Evolutionary conservation across 148 eudicot genomes (phyloP).

Genomic region (Cornus kousa): DNA sequence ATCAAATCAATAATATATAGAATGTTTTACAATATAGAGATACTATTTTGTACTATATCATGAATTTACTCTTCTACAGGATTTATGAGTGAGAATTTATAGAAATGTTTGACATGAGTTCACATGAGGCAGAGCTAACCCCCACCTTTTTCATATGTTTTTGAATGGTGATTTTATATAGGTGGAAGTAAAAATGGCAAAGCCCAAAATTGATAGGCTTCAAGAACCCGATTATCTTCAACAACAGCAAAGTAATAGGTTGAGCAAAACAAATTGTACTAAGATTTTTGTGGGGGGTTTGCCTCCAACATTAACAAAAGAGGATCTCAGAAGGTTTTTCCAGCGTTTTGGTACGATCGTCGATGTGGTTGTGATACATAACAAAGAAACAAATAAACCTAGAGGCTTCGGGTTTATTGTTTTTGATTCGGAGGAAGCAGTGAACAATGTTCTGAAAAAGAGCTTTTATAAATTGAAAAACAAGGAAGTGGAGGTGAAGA

Average conservation of each 20-base stretch:
- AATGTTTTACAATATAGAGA: too few relatives aligned
- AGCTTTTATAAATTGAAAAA: conserved; percentile 10
- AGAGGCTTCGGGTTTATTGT: conserved; percentile 22
- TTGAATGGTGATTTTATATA: background rate
- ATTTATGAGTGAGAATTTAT: too few relatives aligned
- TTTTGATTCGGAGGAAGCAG: conserved; percentile 15
- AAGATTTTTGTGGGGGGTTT: conserved; percentile 27
- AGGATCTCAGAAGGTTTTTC: conserved; percentile 13
- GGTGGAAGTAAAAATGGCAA: conserved; percentile 14
- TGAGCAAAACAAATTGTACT: background rate
- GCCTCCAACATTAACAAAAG: conserved; percentile 1
- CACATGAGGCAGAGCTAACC: too few relatives aligned
- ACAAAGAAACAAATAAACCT: conserved; percentile 6
- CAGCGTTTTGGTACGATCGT: conserved; percentile 7
- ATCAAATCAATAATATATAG: too few relatives aligned
- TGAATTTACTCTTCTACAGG: too few relatives aligned
- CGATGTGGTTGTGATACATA: conserved; percentile 12
- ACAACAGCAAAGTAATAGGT: background rate
- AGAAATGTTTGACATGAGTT: too few relatives aligned
- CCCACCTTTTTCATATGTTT: too few relatives aligned
- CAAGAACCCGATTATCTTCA: background rate
- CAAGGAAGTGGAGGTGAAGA: conserved; percentile 15
- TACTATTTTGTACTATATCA: too few relatives aligned
- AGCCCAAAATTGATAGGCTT: conserved; percentile 10
- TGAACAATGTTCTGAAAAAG: background rate